Evolutionary conservation across 2,329 filamentous ascomycete species (phyloP), one percentile per base, ranked within the genome.

Genomic region (Aspergillus sp.): DNA sequence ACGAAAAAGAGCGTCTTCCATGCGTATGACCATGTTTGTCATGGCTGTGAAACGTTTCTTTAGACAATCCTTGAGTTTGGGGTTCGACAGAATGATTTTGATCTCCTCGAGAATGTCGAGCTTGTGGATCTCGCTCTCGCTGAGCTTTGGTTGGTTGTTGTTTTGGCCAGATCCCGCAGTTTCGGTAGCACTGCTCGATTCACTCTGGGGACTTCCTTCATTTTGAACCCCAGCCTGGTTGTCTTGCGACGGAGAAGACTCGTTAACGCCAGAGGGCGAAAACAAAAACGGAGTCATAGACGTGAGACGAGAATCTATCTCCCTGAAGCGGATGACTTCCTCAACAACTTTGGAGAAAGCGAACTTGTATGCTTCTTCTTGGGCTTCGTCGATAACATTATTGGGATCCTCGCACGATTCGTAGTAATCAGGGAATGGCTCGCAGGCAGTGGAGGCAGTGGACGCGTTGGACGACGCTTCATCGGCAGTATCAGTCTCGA

Each of bases 351-450:
- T 58, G 5, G 45, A 46, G 27, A 62, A 42, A 3, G 59, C 57
- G 10, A 46, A 34, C 6, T 48, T 47, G 44, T 60, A 62, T 10
- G 52, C 52, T 19, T 49, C 43, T n/a, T 58, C 53, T 5, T 47
- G 41, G 6, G 33, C 37, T 10, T 43, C 39, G 27, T 60, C 46
- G 5, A 42, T 34, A 1, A 33, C 13, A 7, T 43, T 32, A 2
- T 35, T 28, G 3, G 40, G 19, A 2, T 13, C 27, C 26, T 54
- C 47, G 35, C 48, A 51, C 7, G 42, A 43, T 26, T 56, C 50
- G 33, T 57, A 43, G 38, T 60, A 63, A 8, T 56, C 55, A 0
- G 60, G 60, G 13, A 64, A 64, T 0, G 57, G 52, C 33, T 63
- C 60, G 1, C 45, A 44, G 12, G 38, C 29, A 13, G 42, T 27